These are phyloP conservation scores for Talaromyces atroroseus DNA, from an alignment of 2,329 filamentous ascomycete genomes.

Conservation along the genomic window DNA sequence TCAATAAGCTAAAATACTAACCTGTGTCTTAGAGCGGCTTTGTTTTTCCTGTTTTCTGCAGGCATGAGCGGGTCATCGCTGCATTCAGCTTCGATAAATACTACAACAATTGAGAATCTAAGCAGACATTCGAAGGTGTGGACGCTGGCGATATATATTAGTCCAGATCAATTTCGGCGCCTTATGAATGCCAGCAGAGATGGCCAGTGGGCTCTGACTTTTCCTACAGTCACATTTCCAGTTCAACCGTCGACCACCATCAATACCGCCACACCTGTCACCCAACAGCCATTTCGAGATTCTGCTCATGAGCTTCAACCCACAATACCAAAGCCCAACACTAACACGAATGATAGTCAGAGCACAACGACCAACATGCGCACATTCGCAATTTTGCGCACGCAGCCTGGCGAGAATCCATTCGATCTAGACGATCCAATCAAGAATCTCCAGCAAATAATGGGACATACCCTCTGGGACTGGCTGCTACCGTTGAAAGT, in stretches of 20 bases:
- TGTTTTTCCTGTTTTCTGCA: conserved; percentile 76
- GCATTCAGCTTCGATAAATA: conserved; percentile 65
- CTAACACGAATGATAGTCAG: conserved; percentile 5
- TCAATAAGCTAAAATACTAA: conserved; percentile 17
- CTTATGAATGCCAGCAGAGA: conserved; percentile 26
- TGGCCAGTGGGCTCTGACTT: conserved; percentile 27
- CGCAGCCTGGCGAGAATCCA: conserved; percentile 70
- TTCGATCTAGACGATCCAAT: conserved; percentile 67
- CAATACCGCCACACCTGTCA: neutral
- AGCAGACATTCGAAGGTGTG: conserved; percentile 57
- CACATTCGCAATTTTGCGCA: conserved; percentile 74
- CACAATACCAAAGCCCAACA: neutral
- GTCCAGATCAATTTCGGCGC: conserved; percentile 25
- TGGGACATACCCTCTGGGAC: conserved; percentile 66
- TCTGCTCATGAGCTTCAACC: neutral
- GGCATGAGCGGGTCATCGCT: conserved; percentile 71
- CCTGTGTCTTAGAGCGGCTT: conserved; percentile 40
- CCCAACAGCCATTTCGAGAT: neutral
- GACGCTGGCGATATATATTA: conserved; percentile 64
- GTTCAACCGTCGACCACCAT: conserved; percentile 19
- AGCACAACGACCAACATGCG: conserved; percentile 45
- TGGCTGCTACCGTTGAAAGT: conserved; percentile 75
- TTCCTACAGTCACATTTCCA: conserved; percentile 39
- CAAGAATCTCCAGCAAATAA: conserved; percentile 70
- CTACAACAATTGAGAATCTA: conserved; percentile 79